These are phyloP conservation scores for Ascocoryne sarcoides DNA, from an alignment of 2,329 filamentous ascomycete genomes.

Conservation along the genomic window DNA sequence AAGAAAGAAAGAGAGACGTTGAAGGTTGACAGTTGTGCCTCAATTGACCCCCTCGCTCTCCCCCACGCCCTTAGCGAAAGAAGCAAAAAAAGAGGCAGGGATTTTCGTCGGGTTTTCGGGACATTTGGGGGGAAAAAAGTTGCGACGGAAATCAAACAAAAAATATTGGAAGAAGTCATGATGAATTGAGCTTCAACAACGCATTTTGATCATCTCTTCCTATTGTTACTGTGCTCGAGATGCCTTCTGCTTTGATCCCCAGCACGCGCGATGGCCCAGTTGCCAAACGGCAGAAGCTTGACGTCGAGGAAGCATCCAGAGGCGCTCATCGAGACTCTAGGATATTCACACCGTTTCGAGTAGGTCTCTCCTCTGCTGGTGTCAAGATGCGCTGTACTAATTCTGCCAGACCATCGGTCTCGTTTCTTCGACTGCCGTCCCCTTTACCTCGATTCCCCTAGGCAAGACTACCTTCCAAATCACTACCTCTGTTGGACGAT, in stretches of 20 bases:
- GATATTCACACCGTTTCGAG: constrained; percentile 89
- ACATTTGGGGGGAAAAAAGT: too few relatives aligned
- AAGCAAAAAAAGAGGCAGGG: neutral
- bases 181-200: neutral
- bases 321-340: constrained; percentile 50
- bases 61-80: neutral
- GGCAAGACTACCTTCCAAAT: constrained; percentile 96
- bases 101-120: neutral
- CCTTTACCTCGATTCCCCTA: constrained; percentile 80
- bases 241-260: constrained; percentile 34
- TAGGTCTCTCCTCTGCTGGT: constrained; percentile 37
- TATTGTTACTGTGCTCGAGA: too few relatives aligned
- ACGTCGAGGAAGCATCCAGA: constrained; percentile 32
- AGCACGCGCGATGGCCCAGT: constrained; percentile 50
- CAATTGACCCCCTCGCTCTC: neutral
- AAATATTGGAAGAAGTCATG: too few relatives aligned
- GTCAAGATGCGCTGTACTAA: constrained; percentile 11
- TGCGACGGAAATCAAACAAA: too few relatives aligned
- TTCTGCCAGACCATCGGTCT: constrained; percentile 70
- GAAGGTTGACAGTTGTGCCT: too few relatives aligned
- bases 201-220: too few relatives aligned
- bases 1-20: too few relatives aligned
- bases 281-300: constrained; percentile 68
- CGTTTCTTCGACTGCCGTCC: constrained; percentile 81
- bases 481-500: constrained; percentile 85